Evolutionary conservation across 805 yeast species (phyloP), one percentile per base, ranked within the genome.

Genomic region (Yarrowia yakushimensis): DNA sequence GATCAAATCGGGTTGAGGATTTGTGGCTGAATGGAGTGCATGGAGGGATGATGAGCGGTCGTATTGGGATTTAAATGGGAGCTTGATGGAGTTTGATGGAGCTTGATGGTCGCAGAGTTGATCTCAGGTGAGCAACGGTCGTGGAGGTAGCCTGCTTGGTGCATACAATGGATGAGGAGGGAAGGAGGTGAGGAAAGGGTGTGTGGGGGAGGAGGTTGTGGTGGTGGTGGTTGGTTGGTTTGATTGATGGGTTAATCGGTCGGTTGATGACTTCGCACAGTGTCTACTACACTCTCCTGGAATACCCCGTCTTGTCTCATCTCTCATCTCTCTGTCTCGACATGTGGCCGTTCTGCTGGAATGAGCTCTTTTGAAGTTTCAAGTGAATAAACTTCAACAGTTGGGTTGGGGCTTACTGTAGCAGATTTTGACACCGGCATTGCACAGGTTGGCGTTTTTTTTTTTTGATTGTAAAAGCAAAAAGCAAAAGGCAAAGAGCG

Each of bases 101-200:
- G 52, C 52, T 45, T 28, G 52, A 45, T 45, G 27, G 52, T 45
- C 52, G 52, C 52, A 45, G 52, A 45, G 52, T 45, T 45, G 52
- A 28, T 42, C 18, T 28, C 36, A 28, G 52, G 17, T 3, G 52
- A 30, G 17, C 30, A 13, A 17, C 18, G n/a, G 34, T 11, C 31
- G 28, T 42, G 20, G 7, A 25, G 31, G 31, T 3, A 4, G 22
- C 10, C 25, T n/a, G 13, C 4, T 17, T 22, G 48, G 20, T n/a
- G 18, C 28, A 23, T 36, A 17, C 22, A 17, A 36, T 36, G 22
- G 39, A 1, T 17, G 39, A 3, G 11, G 2, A n/a, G n/a, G n/a
- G n/a, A n/a, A n/a, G n/a, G n/a, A n/a, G n/a, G n/a, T n/a, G n/a
- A n/a, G n/a, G n/a, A n/a, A n/a, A n/a, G n/a, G 27, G 27, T 5